Evolutionary conservation across 192 early-diverging fungal genomes (phyloP), one percentile per base, ranked within the genome.

Genomic region (Phlyctochytrium planicorne): DNA sequence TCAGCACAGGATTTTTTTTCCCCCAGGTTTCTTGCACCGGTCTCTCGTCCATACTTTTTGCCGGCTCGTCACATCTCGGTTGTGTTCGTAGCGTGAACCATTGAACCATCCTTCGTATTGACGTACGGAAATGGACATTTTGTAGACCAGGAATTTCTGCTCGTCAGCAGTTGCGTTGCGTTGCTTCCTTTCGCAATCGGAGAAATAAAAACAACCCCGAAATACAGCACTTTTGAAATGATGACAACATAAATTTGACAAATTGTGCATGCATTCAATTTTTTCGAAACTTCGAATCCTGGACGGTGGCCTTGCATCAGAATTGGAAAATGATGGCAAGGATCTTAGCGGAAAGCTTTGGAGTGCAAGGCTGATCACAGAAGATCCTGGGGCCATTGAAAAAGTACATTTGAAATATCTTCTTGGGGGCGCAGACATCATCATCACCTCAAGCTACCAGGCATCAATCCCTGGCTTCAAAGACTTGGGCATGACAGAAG

Each of bases 401-500:
- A 6, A 4, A 12, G 55, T 57, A 10, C 55, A 57, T 25, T 10
- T 10, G 14, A 29, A 57, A 6, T 57, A 57, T 27, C 55, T 57
- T 6, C 6, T 24, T 6, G 25, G 6, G 6, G 55, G 55, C 6
- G 55, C 55, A 12, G 55, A 57, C 27, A 57, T 57, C 16, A 10
- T 57, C 55, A 14, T 57, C 20, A 57, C 55, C 6, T 57, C 55
- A 27, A 20, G 14, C 12, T 57, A 57, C 55, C 55, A 57, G 27
- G 55, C 55, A 27, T 47, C 40, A 20, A 20, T 47, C 10, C 40
- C 40, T 6, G 40, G 40, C 10, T 20, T 47, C 10, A 6, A 20
- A 20, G 20, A 47, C 10, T 20, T 47, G 10, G 40, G 40, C 10
- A 6, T 47, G 40, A 47, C 40, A 6, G 40, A 47, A 20, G 40